Evolutionary conservation across 2,329 filamentous ascomycete species (phyloP), one percentile per base, ranked within the genome.

Genomic region (Teratosphaeria nubilosa): DNA sequence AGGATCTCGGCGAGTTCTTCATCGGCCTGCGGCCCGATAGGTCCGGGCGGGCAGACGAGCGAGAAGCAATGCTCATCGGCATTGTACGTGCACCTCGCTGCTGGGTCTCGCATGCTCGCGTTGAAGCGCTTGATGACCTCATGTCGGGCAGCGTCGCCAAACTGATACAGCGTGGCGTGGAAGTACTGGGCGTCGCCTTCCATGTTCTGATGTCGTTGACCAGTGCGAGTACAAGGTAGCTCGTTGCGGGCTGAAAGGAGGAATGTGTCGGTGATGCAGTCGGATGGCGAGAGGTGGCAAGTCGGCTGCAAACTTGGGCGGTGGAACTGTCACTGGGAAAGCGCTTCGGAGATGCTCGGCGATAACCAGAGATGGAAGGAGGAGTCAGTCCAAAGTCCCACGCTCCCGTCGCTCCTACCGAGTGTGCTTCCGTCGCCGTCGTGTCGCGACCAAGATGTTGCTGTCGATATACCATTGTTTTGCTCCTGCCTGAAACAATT

Each of bases 131-230:
- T 48, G 55, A 67, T 56, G 51, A 70, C 56, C 22, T 59, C 58
- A 5, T 62, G 56, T 13, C 60, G 34, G 6, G 62, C 67, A 1
- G 34, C 53, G 20, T 58, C 48, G 54, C 57, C 61, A 60, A 70
- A 70, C 2, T 55, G 56, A 57, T 69, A 69, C 24, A 68, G 57
- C 2, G 66, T 64, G 10, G 62, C 57, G 57, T 71, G 68, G 53
- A 66, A 52, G 60, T 69, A 70, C 9, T 58, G 56, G 24, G 65
- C 59, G 14, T 60, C 59, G 41, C 41, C 30, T 24, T 30, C 34
- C 24, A 27, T 55, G 5, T n/a, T 41, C 30, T 7, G 30, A 20
- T 5, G 31, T 41, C 13, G 13, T 9, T 14, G 22, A 45, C 5
- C 13, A 27, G n/a, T n/a, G n/a, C n/a, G n/a, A n/a, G n/a, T n/a